Percentiles rank a stretch among this genome's conserved stretches.
phyloP scores from a whole-genome alignment of 257 asterid species.

The Apocynum venetum region DNA sequence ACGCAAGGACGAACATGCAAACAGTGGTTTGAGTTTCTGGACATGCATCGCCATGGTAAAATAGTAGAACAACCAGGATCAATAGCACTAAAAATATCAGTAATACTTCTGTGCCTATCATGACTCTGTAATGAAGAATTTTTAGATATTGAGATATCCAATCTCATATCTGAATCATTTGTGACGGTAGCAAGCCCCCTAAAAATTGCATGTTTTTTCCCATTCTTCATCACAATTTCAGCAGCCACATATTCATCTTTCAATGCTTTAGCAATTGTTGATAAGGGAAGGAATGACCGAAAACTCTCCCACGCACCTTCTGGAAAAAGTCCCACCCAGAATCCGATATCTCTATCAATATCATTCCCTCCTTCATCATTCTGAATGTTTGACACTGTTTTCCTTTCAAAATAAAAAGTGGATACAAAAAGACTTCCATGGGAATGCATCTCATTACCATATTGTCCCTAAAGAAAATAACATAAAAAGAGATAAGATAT shows the following conservation, averaged over 20 bases:
- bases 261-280: slow-evolving; percentile 70
- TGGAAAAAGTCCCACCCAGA: slow-evolving; percentile 79
- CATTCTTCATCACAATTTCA: slow-evolving; percentile 76
- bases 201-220: slow-evolving; percentile 78
- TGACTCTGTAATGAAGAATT: slow-evolving; percentile 33
- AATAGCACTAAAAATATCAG: slow-evolving; percentile 39
- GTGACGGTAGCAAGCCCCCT: slow-evolving; percentile 71
- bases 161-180: slow-evolving; percentile 79
- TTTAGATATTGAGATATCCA: slow-evolving; percentile 63
- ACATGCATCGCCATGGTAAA: slow-evolving; percentile 88
- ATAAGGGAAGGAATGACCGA: slow-evolving; percentile 83
- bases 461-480: slow-evolving; percentile 58
- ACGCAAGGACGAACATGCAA: slow-evolving; percentile 77
- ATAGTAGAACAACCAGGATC: slow-evolving; percentile 54
- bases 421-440: slow-evolving; percentile 63
- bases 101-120: slow-evolving; percentile 35
- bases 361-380: slow-evolving; percentile 40
- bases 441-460: slow-evolving; percentile 39
- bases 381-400: slow-evolving; percentile 48
- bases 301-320: slow-evolving; percentile 95
- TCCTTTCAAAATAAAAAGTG: slow-evolving; percentile 75
- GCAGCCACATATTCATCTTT: slow-evolving; percentile 77
- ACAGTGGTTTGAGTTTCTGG: slow-evolving; percentile 59
- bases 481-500: neutral
- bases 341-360: slow-evolving; percentile 67